Evolutionary conservation across 495 filamentous ascomycete species (phyloP).

Genomic region (Bombardia bombarda): DNA sequence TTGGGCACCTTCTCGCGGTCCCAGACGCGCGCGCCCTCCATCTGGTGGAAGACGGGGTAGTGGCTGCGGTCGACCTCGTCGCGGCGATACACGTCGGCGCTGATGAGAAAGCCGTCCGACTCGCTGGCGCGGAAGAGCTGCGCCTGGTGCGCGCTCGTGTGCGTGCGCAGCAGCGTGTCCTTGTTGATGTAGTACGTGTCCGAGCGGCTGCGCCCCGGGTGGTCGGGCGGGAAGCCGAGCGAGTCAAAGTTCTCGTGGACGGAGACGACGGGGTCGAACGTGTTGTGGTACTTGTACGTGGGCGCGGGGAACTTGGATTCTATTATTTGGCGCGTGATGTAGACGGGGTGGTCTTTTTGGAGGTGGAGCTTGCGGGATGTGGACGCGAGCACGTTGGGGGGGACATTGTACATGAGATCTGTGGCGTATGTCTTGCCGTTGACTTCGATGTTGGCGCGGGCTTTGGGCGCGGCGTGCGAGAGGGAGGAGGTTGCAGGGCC

Average conservation of each 20-base stretch:
- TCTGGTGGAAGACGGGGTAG: constrained; percentile 97
- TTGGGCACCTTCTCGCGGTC: constrained; percentile 54
- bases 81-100: constrained; percentile 92
- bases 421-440: constrained; percentile 55
- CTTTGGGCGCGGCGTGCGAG: constrained; percentile 1
- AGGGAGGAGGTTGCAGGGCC: neutral
- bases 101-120: constrained; percentile 77
- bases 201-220: constrained; percentile 76
- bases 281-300: constrained; percentile 66
- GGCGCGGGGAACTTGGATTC: constrained; percentile 77
- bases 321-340: constrained; percentile 84
- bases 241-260: constrained; percentile 91
- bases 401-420: constrained; percentile 82
- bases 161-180: constrained; percentile 77
- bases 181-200: constrained; percentile 96
- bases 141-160: constrained; percentile 88
- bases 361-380: constrained; percentile 73
- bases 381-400: constrained; percentile 63
- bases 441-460: constrained; percentile 34
- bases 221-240: constrained; percentile 81
- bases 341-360: constrained; percentile 79
- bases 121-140: constrained; percentile 70
- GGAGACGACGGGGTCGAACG: constrained; percentile 76
- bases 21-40: constrained; percentile 93
- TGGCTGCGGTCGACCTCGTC: constrained; percentile 93